phyloP scores from a whole-genome alignment of 139 green algal species.

The Coelastrella sp. region DNA sequence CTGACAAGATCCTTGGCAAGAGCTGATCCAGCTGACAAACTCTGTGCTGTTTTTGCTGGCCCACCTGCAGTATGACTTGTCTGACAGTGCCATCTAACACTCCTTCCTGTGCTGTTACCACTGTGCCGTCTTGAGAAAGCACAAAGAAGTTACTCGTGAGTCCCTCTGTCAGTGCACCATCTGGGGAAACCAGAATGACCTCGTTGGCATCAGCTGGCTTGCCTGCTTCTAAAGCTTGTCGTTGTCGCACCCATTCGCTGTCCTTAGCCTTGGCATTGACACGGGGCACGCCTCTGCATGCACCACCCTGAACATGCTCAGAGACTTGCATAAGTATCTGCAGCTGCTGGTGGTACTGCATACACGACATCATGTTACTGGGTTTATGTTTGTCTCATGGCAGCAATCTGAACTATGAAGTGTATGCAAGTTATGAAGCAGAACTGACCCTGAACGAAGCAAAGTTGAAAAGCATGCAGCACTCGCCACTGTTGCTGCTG shows the following conservation, averaged over 20 bases:
- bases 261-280: conserved; percentile 75
- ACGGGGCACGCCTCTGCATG: conserved; percentile 55
- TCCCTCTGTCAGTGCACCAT: conserved; percentile 63
- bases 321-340: background rate
- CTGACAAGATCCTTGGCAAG: background rate
- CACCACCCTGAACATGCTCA: no score
- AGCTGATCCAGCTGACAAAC: background rate
- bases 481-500: background rate
- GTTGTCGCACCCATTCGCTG: conserved; percentile 74
- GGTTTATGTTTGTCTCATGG: no score
- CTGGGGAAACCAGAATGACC: conserved; percentile 42
- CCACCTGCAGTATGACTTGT: conserved; percentile 58
- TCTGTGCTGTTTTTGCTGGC: background rate
- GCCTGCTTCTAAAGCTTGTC: conserved; percentile 53
- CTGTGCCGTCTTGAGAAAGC: conserved; percentile 48
- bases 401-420: no score
- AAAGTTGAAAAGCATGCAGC: no score
- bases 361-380: no score
- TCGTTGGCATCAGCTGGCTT: conserved; percentile 55
- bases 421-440: no score
- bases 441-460: no score
- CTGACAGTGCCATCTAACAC: conserved; percentile 71
- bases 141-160: conserved; percentile 74
- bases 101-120: conserved; percentile 69
- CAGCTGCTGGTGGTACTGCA: background rate